A percentile compares a stretch with the other conserved stretches of the same genome.
phyloP scores from a whole-genome alignment of 257 asterid genomes.

The Nicotiana noctiflora region DNA sequence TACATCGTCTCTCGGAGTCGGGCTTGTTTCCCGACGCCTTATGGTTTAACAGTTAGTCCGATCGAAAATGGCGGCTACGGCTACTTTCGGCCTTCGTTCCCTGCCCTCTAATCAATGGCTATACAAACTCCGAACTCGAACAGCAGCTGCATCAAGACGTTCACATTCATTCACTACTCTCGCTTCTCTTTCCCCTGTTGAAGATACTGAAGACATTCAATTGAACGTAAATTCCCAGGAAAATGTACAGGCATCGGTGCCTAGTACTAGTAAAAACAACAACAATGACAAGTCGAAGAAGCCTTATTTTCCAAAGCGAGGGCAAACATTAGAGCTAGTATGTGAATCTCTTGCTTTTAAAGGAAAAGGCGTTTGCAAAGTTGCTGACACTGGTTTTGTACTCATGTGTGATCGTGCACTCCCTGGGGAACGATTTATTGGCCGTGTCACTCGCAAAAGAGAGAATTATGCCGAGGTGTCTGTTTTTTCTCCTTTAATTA shows the following conservation, averaged over 20 bases:
- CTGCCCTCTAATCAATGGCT: conserved; percentile 41
- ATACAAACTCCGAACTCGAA: conserved; percentile 25
- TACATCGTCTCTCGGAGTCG: background rate
- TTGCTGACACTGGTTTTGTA: conserved; percentile 64
- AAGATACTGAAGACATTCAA: conserved; percentile 33
- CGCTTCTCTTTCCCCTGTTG: conserved; percentile 32
- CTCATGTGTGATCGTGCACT: conserved; percentile 90
- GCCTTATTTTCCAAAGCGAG: conserved; percentile 68
- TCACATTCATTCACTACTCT: conserved; percentile 27
- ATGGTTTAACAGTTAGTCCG: background rate
- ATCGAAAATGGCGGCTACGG: conserved; percentile 29
- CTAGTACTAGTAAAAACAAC: conserved; percentile 5
- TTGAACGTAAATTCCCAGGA: background rate
- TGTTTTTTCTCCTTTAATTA: background rate
- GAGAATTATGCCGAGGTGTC: conserved; percentile 74
- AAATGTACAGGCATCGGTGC: background rate
- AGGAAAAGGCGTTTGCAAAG: conserved; percentile 90
- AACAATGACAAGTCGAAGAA: background rate
- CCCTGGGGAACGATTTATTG: conserved; percentile 86
- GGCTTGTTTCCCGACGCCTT: background rate
- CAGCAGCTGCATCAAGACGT: background rate
- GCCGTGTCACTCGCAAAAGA: conserved; percentile 74
- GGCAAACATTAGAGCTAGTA: conserved; percentile 74
- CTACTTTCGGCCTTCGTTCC: conserved; percentile 39
- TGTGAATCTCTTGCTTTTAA: conserved; percentile 87